Evolutionary conservation across 129 eudicot genomes (phyloP), one percentile per base, ranked within the genome.

Genomic region (Flaveria brownii): DNA sequence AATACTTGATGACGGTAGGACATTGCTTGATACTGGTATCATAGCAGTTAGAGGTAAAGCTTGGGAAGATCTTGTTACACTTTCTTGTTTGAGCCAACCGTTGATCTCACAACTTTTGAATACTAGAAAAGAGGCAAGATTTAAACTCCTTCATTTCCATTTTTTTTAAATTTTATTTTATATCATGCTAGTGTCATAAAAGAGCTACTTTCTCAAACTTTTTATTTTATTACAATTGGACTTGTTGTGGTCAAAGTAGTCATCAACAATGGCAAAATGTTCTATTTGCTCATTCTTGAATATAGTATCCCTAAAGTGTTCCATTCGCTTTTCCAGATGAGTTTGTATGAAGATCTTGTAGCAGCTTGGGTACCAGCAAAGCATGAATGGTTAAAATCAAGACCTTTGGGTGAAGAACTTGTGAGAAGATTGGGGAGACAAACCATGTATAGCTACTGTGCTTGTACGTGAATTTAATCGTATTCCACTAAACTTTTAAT

Each of bases 321-420:
- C 43, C 69, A 63, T 67, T 68, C 67, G 75, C 66, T 59, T 84
- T 75, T 72, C 78, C 86, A 95, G 99, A 91, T 95, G 94, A 91
- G 99, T 77, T 87, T 95, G 82, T 95, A 95, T 71, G 99, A 95
- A 82, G 97, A 91, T 80, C 90, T 95, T 36, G 97, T 95, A 57
- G 99, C 99, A 39, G 96, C 97, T 73, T 95, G 99, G 99, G 99
- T 95, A n/a, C 94, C 93, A 18, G 86, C 90, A 79, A 95, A 81
- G 79, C 99, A 95, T 76, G 96, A 85, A 65, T 95, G 99, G 99
- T 70, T 95, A 72, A 68, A 75, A 69, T 68, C 84, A 18, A 90
- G 94, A 64, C 99, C 97, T 70, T 39, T 91, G 76, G 99, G 99
- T 68, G 84, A 84, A 79, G 89, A 95, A 78, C 92, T 93, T 36